Conservation (phyloP, 2,329 filamentous ascomycete species). For the Ophiocordyceps polyrhachis-furcata region DNA sequence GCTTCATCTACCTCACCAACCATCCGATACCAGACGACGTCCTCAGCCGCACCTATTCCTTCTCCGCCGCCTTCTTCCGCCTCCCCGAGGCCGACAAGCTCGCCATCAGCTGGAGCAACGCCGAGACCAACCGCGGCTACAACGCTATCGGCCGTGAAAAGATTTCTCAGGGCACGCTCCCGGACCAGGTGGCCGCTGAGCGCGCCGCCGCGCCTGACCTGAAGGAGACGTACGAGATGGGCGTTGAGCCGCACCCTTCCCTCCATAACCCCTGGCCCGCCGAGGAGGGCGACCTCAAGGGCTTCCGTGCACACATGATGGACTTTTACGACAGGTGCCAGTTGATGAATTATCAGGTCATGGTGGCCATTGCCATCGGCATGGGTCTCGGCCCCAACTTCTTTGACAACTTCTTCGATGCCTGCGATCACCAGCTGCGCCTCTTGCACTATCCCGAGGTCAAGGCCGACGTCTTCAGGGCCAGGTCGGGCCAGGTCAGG, state of each 20-base stretch:
- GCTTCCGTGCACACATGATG: conserved; percentile 57
- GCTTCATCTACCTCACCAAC: conserved; percentile 78
- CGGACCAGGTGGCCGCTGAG: conserved; percentile 35
- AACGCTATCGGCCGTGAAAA: conserved; percentile 54
- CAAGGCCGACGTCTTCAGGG: conserved; percentile 41
- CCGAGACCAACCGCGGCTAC: conserved; percentile 59
- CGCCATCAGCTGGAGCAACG: conserved; percentile 49
- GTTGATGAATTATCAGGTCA: conserved; percentile 54
- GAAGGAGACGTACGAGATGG: conserved; percentile 49
- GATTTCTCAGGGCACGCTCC: conserved; percentile 37
- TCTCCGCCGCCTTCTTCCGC: conserved; percentile 53
- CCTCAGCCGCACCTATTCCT: conserved; percentile 42
- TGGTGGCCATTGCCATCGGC: conserved; percentile 70
- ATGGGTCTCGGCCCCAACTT: conserved; percentile 52
- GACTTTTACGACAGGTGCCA: conserved; percentile 61
- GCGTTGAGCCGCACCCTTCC: conserved; percentile 36
- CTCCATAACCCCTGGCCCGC: conserved; percentile 62
- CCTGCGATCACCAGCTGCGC: conserved; percentile 51
- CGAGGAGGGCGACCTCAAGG: conserved; percentile 21
- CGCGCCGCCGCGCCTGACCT: conserved; percentile 41
- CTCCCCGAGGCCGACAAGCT: conserved; percentile 45
- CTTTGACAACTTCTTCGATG: conserved; percentile 60
- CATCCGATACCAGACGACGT: conserved; percentile 47
- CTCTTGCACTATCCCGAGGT: conserved; percentile 63
- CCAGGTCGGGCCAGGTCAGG: conserved; percentile 50